Evolutionary conservation across 2,329 filamentous ascomycete species (phyloP), one percentile per base, ranked within the genome.

Genomic region (Xylariaceae sp.): DNA sequence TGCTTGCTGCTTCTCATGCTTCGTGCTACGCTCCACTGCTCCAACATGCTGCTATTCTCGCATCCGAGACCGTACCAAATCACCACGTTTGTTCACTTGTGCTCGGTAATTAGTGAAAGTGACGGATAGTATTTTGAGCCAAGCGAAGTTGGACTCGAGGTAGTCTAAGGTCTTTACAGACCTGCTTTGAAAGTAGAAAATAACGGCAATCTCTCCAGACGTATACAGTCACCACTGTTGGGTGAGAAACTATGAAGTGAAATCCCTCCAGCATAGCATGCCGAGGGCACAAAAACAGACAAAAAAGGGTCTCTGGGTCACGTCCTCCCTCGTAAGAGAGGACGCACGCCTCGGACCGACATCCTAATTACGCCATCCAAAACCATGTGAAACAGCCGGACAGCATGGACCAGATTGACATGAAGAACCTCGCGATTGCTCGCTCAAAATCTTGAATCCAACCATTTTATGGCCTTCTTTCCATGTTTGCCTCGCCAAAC

Each of bases 381-480:
- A 50, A 27, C 7, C 22, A 27, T 27, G 22, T 27, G 22, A 7
- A 27, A 27, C 4, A 27, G 22, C 22, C 22, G 22, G 22, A 27
- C 4, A 27, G 22, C 22, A 27, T 27, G 22, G 22, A 27, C 22
- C 22, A 27, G 22, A 52, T 32, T 55, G 50, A 53, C 57, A 54
- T 55, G 36, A 40, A 52, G 35, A 45, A 45, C 38, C 33, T 49
- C 47, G 60, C 61, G 61, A 63, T 63, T 47, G 61, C 61, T 63
- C 61, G 61, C 61, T 53, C 46, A 51, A 50, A 39, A 39, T 62
- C 58, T 62, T 62, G 53, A 53, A 51, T 49, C 58, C 51, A 40
- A 45, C 51, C 43, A 40, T 18, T 51, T 45, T 36, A 54, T 47
- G 36, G 38, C 49, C 47, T 49, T 42, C 45, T 39, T 49, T 11